Evolutionary conservation across 805 yeast species (phyloP), one percentile per base, ranked within the genome.

Genomic region (Myxozyma monticola): DNA sequence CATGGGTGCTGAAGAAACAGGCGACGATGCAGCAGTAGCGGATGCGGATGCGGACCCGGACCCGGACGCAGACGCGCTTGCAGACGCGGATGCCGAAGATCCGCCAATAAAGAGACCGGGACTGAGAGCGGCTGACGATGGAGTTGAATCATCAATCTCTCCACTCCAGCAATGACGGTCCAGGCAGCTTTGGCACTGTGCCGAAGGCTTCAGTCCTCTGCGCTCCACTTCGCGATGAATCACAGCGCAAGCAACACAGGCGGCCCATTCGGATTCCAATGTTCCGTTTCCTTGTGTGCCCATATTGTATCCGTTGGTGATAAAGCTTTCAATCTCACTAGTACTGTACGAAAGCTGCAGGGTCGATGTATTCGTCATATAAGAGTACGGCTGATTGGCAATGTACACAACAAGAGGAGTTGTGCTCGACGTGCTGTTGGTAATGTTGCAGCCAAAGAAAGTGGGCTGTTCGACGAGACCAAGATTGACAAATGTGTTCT

Each of bases 231-330:
- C 79, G 66, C 96, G 80, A 70, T 87, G 83, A 51, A 87, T 74
- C 39, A 88, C 77, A 8, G 95, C 96, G 74, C 96, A 88, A 2
- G 85, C 86, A 42, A 88, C 76, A 72, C 96, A 88, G 5, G 81
- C 76, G 36, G 78, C 71, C 83, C 86, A 88, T 35, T 84, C 81
- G 3, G 70, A 64, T 58, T 85, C 95, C 21, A 82, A 63, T 12
- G 95, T 83, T 21, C 78, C 68, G 65, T 86, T 87, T 49, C 75
- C 73, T 62, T 84, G 77, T 0, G 90, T 74, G 10, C 83, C 77
- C 12, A 78, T 75, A 60, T 85, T 87, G 64, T 80, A 85, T 8
- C 96, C 96, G 65, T 88, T 88, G 59, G 73, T 67, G 49, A 88
- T 77, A 74, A 88, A 76, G 0, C 76, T 71, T 37, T 71, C 66